These are phyloP conservation scores for Fagus crenata DNA, from an alignment of 306 rosid genomes.

Conservation along the genomic window DNA sequence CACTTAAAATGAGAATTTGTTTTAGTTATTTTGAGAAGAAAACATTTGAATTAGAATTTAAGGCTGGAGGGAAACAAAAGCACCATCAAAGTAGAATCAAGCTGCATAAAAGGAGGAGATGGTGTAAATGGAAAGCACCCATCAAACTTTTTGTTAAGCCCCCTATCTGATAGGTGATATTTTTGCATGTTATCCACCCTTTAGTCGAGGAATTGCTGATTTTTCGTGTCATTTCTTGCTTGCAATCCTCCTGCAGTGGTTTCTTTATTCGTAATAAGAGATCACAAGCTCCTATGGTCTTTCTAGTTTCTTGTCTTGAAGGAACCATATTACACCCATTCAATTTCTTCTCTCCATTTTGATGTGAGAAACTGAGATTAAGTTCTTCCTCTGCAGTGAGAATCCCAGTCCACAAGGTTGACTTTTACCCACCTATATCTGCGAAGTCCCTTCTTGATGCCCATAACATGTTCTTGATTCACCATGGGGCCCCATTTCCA, in stretches of 20 bases:
- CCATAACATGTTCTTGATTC: conserved; percentile 34
- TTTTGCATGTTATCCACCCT: not conserved
- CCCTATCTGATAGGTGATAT: not conserved
- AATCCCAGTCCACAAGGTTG: conserved; percentile 46
- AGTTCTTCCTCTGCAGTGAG: conserved; percentile 51
- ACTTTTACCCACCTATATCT: conserved; percentile 38
- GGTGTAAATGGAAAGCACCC: not conserved
- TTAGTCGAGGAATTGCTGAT: not conserved
- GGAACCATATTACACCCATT: not conserved
- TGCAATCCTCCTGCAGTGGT: not conserved
- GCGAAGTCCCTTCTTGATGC: conserved; percentile 34
- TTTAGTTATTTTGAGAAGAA: not conserved
- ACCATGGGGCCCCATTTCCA: not conserved
- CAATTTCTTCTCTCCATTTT: conserved; percentile 29
- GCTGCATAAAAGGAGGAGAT: not conserved
- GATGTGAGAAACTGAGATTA: conserved; percentile 37
- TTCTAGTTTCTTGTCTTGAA: conserved; percentile 18
- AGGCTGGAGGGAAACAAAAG: not conserved
- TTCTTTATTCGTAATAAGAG: not conserved
- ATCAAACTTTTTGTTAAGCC: not conserved
- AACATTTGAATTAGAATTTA: not conserved
- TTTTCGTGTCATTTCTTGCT: not conserved
- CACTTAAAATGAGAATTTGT: not conserved
- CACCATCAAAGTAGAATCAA: not conserved
- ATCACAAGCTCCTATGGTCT: conserved; percentile 4